phyloP scores from a whole-genome alignment of 202 grass and related monocot genomes.

The Digitaria exilis region DNA sequence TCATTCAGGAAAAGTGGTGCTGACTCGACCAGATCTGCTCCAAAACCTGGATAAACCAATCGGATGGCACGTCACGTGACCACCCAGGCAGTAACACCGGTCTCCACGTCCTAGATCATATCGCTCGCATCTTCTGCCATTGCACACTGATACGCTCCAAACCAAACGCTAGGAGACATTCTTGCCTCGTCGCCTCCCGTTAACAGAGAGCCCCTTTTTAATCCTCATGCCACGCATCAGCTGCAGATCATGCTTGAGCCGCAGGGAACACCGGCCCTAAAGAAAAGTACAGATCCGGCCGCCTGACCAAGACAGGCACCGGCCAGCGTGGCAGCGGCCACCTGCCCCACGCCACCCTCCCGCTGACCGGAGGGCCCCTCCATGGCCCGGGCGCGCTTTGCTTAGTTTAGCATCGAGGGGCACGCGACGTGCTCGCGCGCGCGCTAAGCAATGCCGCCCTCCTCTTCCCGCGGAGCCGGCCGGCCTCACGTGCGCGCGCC shows the following conservation, averaged over 20 bases:
- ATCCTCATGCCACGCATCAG: background rate
- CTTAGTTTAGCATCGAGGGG: slow-evolving; percentile 38
- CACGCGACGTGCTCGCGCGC: slow-evolving; percentile 24
- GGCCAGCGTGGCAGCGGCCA: slow-evolving; percentile 18
- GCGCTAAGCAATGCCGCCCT: slow-evolving; percentile 39
- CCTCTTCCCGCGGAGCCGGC: slow-evolving; percentile 35
- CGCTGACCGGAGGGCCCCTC: background rate
- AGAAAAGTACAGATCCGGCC: slow-evolving; percentile 41
- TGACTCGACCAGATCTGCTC: background rate
- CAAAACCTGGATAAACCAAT: background rate
- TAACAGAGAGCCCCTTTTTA: background rate
- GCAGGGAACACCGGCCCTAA: slow-evolving; percentile 4
- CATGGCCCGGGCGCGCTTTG: slow-evolving; percentile 6
- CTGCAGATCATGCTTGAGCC: slow-evolving; percentile 29
- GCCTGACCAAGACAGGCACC: slow-evolving; percentile 21
- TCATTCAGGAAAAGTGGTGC: background rate
- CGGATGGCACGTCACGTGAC: slow-evolving; percentile 12
- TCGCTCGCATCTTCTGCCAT: slow-evolving; percentile 7
- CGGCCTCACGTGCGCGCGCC: slow-evolving; percentile 44
- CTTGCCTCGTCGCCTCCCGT: background rate
- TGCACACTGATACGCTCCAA: background rate
- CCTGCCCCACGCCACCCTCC: background rate
- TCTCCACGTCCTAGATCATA: background rate
- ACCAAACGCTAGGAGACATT: slow-evolving; percentile 12
- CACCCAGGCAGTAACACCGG: background rate